Evolutionary conservation across 345 rosid species (phyloP).

Genomic region (Dipteronia dyeriana): DNA sequence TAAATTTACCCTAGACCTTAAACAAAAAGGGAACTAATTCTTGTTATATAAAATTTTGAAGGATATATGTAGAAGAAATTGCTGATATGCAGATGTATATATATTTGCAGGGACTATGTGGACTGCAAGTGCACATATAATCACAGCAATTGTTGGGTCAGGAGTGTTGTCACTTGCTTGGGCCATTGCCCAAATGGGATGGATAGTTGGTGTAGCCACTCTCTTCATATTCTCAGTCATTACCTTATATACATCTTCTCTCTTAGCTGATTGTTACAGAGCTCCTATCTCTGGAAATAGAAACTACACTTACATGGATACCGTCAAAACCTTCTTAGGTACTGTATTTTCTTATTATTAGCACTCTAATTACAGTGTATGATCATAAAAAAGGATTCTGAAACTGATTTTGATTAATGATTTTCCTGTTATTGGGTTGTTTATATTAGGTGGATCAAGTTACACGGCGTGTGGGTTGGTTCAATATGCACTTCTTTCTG

Average conservation of each 20-base stretch:
- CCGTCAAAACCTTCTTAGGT: conserved; percentile 19
- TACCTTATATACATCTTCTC: conserved; percentile 16
- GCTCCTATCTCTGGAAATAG: conserved; percentile 20
- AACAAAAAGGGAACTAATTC: too few species aligned
- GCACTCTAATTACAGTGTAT: too few species aligned
- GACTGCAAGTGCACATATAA: conserved; percentile 29
- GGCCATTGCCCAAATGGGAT: conserved; percentile 27
- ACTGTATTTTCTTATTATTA: not conserved
- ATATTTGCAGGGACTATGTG: conserved; percentile 14
- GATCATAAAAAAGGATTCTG: too few species aligned
- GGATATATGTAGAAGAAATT: too few species aligned
- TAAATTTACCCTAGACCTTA: too few species aligned
- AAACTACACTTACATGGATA: conserved; percentile 15
- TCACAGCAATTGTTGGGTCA: conserved; percentile 25
- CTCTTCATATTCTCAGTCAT: conserved; percentile 16
- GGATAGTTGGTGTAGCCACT: conserved; percentile 20
- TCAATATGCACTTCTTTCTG: conserved; percentile 18
- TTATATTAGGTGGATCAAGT: conserved; percentile 12
- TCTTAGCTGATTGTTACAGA: conserved; percentile 26
- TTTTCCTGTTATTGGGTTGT: not conserved
- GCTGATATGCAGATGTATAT: too few species aligned
- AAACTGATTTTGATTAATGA: not conserved
- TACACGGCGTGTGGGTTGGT: conserved; percentile 12
- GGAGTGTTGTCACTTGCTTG: conserved; percentile 30
- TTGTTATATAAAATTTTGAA: too few species aligned